These are phyloP conservation scores for Yarrowia alimentaria DNA, from an alignment of 805 yeast species.

Conservation along the genomic window DNA sequence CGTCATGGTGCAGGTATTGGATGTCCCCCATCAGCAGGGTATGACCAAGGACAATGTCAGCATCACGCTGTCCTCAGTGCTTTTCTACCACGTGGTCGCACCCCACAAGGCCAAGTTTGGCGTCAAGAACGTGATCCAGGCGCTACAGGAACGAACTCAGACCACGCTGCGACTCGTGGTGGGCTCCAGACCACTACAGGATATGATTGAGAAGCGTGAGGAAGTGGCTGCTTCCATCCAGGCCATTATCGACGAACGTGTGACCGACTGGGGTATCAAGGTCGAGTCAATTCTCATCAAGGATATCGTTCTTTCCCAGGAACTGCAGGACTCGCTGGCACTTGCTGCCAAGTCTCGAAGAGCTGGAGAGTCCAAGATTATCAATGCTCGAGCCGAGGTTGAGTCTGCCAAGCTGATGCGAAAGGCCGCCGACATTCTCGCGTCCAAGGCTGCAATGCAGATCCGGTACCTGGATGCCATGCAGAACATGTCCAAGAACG, in stretches of 20 bases:
- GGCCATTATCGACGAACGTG: constrained; percentile 59
- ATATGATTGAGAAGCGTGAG: constrained; percentile 69
- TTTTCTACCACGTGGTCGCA: constrained; percentile 63
- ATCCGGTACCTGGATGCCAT: constrained; percentile 76
- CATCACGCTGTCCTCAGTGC: constrained; percentile 61
- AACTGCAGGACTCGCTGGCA: constrained; percentile 59
- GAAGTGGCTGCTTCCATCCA: constrained; percentile 66
- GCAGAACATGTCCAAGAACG: constrained; percentile 64
- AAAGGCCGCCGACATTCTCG: constrained; percentile 72
- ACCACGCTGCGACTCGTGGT: constrained; percentile 71
- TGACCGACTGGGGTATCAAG: constrained; percentile 67
- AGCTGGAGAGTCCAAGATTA: constrained; percentile 73
- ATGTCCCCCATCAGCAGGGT: constrained; percentile 65
- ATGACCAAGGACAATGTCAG: constrained; percentile 70
- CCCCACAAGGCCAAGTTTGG: constrained; percentile 66
- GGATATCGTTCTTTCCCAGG: constrained; percentile 56
- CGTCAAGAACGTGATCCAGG: constrained; percentile 52
- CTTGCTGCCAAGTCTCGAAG: constrained; percentile 75
- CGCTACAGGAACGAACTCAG: constrained; percentile 65
- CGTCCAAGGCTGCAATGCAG: constrained; percentile 75
- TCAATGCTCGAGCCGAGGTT: constrained; percentile 72
- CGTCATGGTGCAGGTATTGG: constrained; percentile 58
- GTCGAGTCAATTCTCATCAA: constrained; percentile 67
- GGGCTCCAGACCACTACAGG: constrained; percentile 64
- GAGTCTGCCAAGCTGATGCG: constrained; percentile 75